These are phyloP conservation scores for Talaromyces sp. DNA, from an alignment of 2,329 filamentous ascomycete species.

Conservation along the genomic window DNA sequence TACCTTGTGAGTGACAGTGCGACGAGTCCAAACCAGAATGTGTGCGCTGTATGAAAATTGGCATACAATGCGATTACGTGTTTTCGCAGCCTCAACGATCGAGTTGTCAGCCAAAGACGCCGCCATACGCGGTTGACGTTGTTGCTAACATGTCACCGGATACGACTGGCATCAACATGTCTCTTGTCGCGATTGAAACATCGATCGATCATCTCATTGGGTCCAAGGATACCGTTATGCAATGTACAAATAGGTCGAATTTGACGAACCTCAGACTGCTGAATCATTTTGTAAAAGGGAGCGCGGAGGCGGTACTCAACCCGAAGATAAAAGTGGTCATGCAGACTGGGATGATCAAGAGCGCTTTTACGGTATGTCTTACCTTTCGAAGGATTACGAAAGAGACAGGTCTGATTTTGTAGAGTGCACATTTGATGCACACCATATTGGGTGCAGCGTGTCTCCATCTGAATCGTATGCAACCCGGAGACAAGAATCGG, in stretches of 20 bases:
- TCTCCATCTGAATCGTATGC: constrained; percentile 16
- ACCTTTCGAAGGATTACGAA: background rate
- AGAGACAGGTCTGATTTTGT: background rate
- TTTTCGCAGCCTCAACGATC: background rate
- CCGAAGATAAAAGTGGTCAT: constrained; percentile 13
- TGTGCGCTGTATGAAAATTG: constrained; percentile 12
- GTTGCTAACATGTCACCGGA: background rate
- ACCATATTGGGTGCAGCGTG: constrained; percentile 8
- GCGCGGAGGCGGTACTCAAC: background rate
- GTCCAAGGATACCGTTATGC: background rate
- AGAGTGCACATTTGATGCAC: constrained; percentile 17
- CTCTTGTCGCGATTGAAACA: constrained; percentile 6
- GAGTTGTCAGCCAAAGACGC: background rate
- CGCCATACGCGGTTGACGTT: background rate
- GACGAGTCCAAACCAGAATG: constrained; percentile 18
- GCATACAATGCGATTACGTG: constrained; percentile 16
- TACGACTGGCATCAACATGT: constrained; percentile 7
- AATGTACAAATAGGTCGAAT: background rate
- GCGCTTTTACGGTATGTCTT: constrained; percentile 13
- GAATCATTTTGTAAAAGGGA: constrained; percentile 7
- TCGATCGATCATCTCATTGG: constrained; percentile 7
- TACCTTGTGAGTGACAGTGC: background rate
- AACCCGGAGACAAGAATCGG: constrained; percentile 7
- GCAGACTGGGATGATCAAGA: constrained; percentile 10
- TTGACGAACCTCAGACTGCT: constrained; percentile 4